phyloP scores from a whole-genome alignment of 164 flowering plant species.

The Santalum album region DNA sequence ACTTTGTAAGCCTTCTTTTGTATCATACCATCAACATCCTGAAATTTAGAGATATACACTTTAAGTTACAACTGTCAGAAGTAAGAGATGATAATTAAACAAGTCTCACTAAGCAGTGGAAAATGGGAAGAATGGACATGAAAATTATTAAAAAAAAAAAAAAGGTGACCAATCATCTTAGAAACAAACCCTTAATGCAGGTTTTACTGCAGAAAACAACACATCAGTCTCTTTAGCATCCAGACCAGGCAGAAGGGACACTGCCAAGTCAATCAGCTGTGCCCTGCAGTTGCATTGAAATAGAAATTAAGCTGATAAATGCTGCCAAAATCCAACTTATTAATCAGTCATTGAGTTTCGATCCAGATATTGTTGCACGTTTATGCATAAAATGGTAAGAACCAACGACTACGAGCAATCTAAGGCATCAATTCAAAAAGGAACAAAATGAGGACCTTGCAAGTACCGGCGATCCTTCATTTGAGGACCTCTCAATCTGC shows the following conservation, averaged over 20 bases:
- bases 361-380: no score
- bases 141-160: neutral
- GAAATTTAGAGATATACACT: slow-evolving; percentile 17
- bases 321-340: neutral
- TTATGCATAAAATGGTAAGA: no score
- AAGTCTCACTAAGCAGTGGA: neutral
- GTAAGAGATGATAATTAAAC: neutral
- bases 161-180: neutral
- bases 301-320: neutral
- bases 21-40: slow-evolving; percentile 66
- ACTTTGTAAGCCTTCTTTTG: slow-evolving; percentile 96
- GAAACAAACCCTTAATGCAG: slow-evolving; percentile 59
- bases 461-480: slow-evolving; percentile 27
- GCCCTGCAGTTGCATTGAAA: slow-evolving; percentile 44
- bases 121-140: neutral
- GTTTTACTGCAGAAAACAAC: slow-evolving; percentile 47
- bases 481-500: slow-evolving; percentile 45
- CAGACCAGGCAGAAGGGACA: slow-evolving; percentile 73
- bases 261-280: slow-evolving; percentile 64
- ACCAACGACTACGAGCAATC: neutral
- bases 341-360: no score
- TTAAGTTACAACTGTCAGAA: slow-evolving; percentile 1
- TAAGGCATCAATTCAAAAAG: no score
- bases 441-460: slow-evolving; percentile 47
- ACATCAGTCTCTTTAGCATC: slow-evolving; percentile 41